These are phyloP conservation scores for Podospora appendiculata DNA, from an alignment of 495 filamentous ascomycete genomes.

Conservation along the genomic window DNA sequence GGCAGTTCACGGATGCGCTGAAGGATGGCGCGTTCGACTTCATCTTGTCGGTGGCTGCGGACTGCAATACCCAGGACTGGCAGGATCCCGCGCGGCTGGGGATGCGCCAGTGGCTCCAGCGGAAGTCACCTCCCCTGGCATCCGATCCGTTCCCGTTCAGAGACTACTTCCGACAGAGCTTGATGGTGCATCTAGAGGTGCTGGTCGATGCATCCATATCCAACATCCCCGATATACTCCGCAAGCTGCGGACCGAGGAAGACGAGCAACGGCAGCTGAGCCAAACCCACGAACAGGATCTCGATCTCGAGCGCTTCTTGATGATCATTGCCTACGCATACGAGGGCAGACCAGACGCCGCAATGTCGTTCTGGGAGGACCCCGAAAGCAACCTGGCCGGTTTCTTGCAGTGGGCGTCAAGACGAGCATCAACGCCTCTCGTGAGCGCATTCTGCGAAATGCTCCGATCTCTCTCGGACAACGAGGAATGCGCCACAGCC, in stretches of 20 bases:
- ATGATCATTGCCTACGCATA: constrained; percentile 90
- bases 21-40: constrained; percentile 91
- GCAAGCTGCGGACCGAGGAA: constrained; percentile 78
- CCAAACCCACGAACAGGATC: constrained; percentile 63
- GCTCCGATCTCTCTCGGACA: constrained; percentile 75
- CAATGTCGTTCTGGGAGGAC: constrained; percentile 82
- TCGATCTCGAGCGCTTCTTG: constrained; percentile 84
- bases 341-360: constrained; percentile 70
- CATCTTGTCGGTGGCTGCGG: constrained; percentile 72
- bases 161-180: constrained; percentile 51
- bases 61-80: constrained; percentile 65
- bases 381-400: constrained; percentile 83
- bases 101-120: constrained; percentile 67
- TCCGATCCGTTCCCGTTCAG: constrained; percentile 56
- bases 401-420: constrained; percentile 92
- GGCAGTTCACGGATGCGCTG: constrained; percentile 65
- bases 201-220: constrained; percentile 88
- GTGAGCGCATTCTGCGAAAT: constrained; percentile 95
- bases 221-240: constrained; percentile 87
- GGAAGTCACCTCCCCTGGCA: constrained; percentile 60
- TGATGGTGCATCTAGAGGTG: constrained; percentile 74
- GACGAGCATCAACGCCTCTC: constrained; percentile 82
- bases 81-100: constrained; percentile 69
- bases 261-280: constrained; percentile 74
- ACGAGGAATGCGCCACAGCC: constrained; percentile 66